Evolutionary conservation across 1,284 basidiomycete genomes (phyloP), one percentile per base, ranked within the genome.

Genomic region (Cryptococcus sp.): DNA sequence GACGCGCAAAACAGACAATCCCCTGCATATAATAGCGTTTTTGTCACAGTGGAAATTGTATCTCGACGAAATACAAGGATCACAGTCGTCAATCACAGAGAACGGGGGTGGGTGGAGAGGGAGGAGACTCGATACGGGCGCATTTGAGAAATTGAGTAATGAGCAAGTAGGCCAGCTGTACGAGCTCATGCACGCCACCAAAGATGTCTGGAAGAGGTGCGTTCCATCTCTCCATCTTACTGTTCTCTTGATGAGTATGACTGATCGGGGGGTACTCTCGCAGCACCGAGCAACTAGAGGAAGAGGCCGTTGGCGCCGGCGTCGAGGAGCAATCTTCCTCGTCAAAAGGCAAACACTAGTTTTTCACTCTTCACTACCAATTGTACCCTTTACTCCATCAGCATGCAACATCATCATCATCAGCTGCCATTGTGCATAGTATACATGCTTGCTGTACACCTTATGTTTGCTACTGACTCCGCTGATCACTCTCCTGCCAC

Each of bases 31-130:
- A 63, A 93, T 96, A 73, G 92, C 91, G 1, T 97, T 97, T 73
- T 81, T 96, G 17, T 88, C 87, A 4, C 89, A 95, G 69, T 96
- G 93, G 93, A 95, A 94, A 76, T 73, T 84, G 58, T 97, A 96
- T 75, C 82, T 96, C 54, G 90, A 94, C 68, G 79, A 85, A 63
- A 72, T 93, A 19, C 72, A 77, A 55, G n/a, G n/a, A n/a, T n/a
- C n/a, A n/a, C 22, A 46, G 3, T 64, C 59, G n/a, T 50, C 61
- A 83, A 29, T 25, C 63, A 65, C 44, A 81, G 80, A 34, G 72
- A 78, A 58, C 76, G 75, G 2, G 71, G 79, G 23, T 47, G 53
- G 52, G 46, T 91, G 88, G 73, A 77, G 72, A 48, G 91, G 90
- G 22, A 86, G 85, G 70, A 87, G 81, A 63, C 78, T 96, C 54